phyloP scores from a whole-genome alignment of 2,329 filamentous ascomycete species.

The Aspergillus brasiliensis region DNA sequence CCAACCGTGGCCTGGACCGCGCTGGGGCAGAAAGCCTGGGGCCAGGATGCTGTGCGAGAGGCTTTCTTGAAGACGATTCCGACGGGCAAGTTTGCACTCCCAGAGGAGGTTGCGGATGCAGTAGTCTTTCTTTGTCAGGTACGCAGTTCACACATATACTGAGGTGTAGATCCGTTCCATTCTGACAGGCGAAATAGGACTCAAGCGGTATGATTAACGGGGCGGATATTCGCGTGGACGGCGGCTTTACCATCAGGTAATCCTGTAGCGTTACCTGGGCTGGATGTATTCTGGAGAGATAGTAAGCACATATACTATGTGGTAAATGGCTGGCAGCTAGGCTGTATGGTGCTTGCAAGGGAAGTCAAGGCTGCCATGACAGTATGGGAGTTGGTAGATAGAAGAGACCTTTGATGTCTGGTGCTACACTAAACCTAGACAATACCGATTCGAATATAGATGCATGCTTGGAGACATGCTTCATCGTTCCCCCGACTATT shows the following conservation, averaged over 20 bases:
- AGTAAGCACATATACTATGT: too few species aligned
- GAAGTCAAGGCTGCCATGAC: too few species aligned
- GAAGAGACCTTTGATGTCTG: too few species aligned
- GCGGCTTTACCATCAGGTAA: conserved; percentile 41
- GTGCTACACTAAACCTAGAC: too few species aligned
- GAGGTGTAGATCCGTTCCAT: not conserved
- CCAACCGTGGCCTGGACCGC: conserved; percentile 52
- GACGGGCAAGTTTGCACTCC: conserved; percentile 42
- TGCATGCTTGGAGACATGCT: too few species aligned
- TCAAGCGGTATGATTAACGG: conserved; percentile 47
- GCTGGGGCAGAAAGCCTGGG: conserved; percentile 49
- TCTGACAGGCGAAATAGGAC: conserved; percentile 28
- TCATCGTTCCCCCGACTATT: too few species aligned
- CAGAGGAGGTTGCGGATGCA: conserved; percentile 44
- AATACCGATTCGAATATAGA: too few species aligned
- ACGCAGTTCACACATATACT: not conserved
- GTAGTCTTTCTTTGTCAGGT: conserved; percentile 44
- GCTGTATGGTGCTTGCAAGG: too few species aligned
- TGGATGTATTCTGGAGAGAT: too few species aligned
- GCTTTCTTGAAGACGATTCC: conserved; percentile 43
- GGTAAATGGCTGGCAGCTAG: too few species aligned
- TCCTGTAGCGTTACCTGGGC: too few species aligned
- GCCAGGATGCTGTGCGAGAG: conserved; percentile 36
- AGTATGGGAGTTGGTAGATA: too few species aligned
- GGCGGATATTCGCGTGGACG: conserved; percentile 44